These are phyloP conservation scores for Gamsiella multidivaricata DNA, from an alignment of 192 early-diverging fungal genomes.

Conservation along the genomic window DNA sequence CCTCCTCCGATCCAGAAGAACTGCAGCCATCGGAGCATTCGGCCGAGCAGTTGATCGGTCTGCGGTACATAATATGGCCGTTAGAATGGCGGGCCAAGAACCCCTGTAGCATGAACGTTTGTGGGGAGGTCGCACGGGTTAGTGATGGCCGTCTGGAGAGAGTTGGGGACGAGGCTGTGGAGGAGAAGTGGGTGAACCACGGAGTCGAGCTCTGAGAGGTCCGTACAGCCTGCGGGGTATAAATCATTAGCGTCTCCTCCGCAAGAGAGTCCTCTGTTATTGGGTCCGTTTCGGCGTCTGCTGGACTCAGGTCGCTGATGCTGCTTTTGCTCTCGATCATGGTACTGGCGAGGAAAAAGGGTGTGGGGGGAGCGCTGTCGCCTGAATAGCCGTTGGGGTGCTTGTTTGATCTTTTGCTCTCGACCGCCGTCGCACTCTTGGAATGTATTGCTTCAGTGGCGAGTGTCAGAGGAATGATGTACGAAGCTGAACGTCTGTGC, in stretches of 20 bases:
- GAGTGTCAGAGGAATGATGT: too few relatives aligned
- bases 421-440: too few relatives aligned
- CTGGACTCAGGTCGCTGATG: background rate
- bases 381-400: background rate
- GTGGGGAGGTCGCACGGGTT: background rate
- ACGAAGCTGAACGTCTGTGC: too few relatives aligned
- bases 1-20: too few relatives aligned
- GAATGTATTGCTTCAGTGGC: too few relatives aligned
- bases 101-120: background rate
- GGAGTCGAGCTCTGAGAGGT: background rate
- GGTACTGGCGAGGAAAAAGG: background rate
- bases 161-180: background rate
- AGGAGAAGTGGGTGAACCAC: constrained; percentile 1
- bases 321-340: background rate
- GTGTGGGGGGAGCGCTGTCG: background rate
- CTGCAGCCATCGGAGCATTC: background rate
- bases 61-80: constrained; percentile 1
- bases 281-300: background rate
- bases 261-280: background rate
- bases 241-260: background rate
- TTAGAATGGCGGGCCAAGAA: constrained; percentile 1
- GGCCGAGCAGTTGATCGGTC: background rate
- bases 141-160: background rate
- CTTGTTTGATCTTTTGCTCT: too few relatives aligned
- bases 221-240: background rate